Percentiles rank a stretch among this genome's conserved stretches.
Evolutionary conservation across 805 yeast species (phyloP).

Genomic region (Yamadazyma phyllophila): DNA sequence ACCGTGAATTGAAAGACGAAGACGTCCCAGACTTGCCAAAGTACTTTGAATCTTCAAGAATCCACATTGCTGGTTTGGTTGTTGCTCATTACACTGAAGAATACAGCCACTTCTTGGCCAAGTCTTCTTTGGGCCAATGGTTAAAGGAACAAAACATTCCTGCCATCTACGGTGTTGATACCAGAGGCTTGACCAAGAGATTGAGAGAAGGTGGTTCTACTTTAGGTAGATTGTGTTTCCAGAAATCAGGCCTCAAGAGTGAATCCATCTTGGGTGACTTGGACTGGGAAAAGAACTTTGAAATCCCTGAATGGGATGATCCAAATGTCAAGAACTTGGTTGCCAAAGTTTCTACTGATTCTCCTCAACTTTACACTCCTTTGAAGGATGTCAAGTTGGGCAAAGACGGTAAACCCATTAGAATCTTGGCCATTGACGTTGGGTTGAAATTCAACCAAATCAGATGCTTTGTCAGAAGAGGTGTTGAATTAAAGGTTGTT

Average conservation of each 20-base stretch:
- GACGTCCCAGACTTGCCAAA: constrained; percentile 79
- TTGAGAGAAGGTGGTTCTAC: constrained; percentile 92
- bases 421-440: constrained; percentile 89
- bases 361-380: constrained; percentile 78
- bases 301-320: constrained; percentile 85
- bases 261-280: constrained; percentile 27
- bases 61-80: constrained; percentile 95
- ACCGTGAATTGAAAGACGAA: constrained; percentile 58
- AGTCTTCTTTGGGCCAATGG: constrained; percentile 91
- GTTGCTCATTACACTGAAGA: constrained; percentile 97
- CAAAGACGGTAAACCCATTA: constrained; percentile 72
- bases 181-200: constrained; percentile 90
- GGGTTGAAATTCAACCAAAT: constrained; percentile 98
- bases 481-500: constrained; percentile 92
- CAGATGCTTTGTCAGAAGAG: constrained; percentile 93
- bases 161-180: constrained; percentile 96
- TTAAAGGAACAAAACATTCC: constrained; percentile 88
- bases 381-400: constrained; percentile 49
- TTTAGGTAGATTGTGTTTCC: constrained; percentile 80
- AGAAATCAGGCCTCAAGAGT: constrained; percentile 35
- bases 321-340: constrained; percentile 92
- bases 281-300: constrained; percentile 63
- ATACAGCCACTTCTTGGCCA: constrained; percentile 90
- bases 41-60: constrained; percentile 87
- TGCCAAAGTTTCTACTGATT: constrained; percentile 78